Percentiles rank a stretch among this genome's conserved stretches.
These are phyloP conservation scores for Phyllosticta citriasiana DNA, from an alignment of 2,329 filamentous ascomycete species.

Conservation along the genomic window DNA sequence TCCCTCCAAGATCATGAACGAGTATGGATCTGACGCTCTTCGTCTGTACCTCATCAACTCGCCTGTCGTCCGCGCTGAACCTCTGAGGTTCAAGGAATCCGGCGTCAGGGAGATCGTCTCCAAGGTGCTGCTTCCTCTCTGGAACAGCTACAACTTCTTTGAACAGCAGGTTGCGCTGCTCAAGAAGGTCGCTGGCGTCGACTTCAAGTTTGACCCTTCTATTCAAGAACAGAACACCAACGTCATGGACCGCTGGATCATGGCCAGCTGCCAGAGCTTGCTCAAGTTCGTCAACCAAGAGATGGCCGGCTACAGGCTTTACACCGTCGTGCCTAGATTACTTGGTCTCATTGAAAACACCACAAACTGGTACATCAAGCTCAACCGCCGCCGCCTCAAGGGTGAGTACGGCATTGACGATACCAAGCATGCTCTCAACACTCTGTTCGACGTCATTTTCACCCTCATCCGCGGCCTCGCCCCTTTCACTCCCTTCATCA, in stretches of 20 bases:
- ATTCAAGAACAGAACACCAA: constrained; percentile 71
- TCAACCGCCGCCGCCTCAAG: constrained; percentile 86
- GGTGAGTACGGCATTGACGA: constrained; percentile 79
- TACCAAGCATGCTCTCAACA: constrained; percentile 83
- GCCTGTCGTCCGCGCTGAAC: constrained; percentile 84
- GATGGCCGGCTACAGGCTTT: constrained; percentile 64
- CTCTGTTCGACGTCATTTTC: constrained; percentile 85
- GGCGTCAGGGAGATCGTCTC: constrained; percentile 93
- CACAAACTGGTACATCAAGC: constrained; percentile 98
- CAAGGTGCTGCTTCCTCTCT: constrained; percentile 80
- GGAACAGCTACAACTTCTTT: constrained; percentile 98
- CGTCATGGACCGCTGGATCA: constrained; percentile 93
- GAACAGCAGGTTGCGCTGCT: constrained; percentile 75
- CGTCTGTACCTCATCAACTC: constrained; percentile 96
- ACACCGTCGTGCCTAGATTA: constrained; percentile 83
- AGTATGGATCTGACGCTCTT: constrained; percentile 85
- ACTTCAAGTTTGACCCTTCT: constrained; percentile 69
- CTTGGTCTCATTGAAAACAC: constrained; percentile 82
- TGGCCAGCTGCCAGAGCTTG: constrained; percentile 84
- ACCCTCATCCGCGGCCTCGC: constrained; percentile 81
- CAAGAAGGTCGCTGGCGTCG: constrained; percentile 71
- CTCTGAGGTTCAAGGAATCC: constrained; percentile 79
- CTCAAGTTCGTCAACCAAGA: constrained; percentile 87
- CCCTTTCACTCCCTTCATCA: constrained; percentile 91
- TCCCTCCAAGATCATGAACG: constrained; percentile 69